A percentile compares a stretch with the other conserved stretches of the same genome.
Conservation (phyloP, 2,329 filamentous ascomycete genomes). For the Aspergillus costaricaensis region DNA sequence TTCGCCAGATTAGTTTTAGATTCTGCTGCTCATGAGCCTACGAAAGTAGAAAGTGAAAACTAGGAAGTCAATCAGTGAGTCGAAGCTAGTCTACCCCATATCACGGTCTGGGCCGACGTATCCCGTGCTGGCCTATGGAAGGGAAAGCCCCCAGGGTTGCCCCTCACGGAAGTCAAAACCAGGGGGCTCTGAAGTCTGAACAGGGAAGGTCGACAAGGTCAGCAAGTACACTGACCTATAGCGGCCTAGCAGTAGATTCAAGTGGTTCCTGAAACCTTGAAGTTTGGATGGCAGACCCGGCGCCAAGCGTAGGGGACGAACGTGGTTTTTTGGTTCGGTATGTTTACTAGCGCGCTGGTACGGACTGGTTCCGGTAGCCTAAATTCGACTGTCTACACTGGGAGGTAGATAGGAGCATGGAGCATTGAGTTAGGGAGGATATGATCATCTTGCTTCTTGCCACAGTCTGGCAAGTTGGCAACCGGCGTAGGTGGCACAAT, state of each 20-base stretch:
- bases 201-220: not conserved
- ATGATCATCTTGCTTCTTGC: not conserved
- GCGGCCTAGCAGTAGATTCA: not conserved
- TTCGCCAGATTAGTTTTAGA: not conserved
- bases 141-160: not conserved
- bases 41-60: not conserved
- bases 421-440: too few relatives aligned
- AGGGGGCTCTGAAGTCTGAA: slow-evolving; percentile 1
- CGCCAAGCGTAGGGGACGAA: slow-evolving; percentile 6
- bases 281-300: not conserved
- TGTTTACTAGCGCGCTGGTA: not conserved
- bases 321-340: not conserved
- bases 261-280: slow-evolving; percentile 15
- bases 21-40: not conserved
- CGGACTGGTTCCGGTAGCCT: not conserved
- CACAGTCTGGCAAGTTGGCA: not conserved
- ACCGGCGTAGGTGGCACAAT: not conserved
- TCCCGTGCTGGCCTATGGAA: not conserved
- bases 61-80: not conserved
- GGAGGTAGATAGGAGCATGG: too few relatives aligned
- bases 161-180: not conserved
- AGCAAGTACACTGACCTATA: not conserved
- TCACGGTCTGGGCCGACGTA: slow-evolving; percentile 1
- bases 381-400: not conserved
- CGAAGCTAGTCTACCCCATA: not conserved